Conservation (phyloP, 768 basidiomycete genomes). For the Termitomyces sp. region DNA sequence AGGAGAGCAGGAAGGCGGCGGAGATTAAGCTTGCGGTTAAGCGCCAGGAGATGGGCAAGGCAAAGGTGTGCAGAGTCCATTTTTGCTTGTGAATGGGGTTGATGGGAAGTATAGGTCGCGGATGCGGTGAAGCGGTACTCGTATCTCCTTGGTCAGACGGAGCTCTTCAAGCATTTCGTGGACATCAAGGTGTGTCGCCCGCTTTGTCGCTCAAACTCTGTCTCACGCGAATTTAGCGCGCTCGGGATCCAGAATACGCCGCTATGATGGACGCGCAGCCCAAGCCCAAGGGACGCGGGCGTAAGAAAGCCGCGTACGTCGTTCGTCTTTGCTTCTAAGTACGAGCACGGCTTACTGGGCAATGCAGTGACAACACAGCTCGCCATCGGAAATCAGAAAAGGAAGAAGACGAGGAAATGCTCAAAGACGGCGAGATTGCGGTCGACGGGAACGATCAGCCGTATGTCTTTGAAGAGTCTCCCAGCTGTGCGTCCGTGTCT, state of each 20-base stretch:
- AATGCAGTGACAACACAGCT: slow-evolving; percentile 61
- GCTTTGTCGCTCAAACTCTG: neutral
- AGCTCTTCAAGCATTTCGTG: slow-evolving; percentile 97
- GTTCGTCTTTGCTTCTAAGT: neutral
- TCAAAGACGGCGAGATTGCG: slow-evolving; percentile 81
- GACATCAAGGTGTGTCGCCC: slow-evolving; percentile 74
- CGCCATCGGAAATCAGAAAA: slow-evolving; percentile 96
- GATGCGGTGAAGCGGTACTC: slow-evolving; percentile 97
- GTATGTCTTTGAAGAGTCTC: slow-evolving; percentile 92
- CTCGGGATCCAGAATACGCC: slow-evolving; percentile 92
- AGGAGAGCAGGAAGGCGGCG: slow-evolving; percentile 54
- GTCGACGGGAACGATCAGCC: slow-evolving; percentile 85
- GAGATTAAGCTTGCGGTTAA: slow-evolving; percentile 68
- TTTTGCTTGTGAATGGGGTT: slow-evolving; percentile 2
- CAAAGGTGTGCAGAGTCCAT: slow-evolving; percentile 51
- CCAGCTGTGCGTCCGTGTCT: slow-evolving; percentile 61
- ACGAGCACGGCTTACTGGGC: neutral
- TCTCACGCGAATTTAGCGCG: slow-evolving; percentile 45
- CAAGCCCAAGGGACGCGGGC: slow-evolving; percentile 79
- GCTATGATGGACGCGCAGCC: slow-evolving; percentile 84
- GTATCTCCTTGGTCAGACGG: slow-evolving; percentile 97
- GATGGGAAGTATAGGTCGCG: slow-evolving; percentile 54
- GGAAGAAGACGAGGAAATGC: slow-evolving; percentile 94
- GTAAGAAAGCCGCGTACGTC: slow-evolving; percentile 78
- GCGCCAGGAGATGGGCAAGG: slow-evolving; percentile 85